Conservation (phyloP, 176 grass and related monocot genomes). For the Tuctoria greenei region DNA sequence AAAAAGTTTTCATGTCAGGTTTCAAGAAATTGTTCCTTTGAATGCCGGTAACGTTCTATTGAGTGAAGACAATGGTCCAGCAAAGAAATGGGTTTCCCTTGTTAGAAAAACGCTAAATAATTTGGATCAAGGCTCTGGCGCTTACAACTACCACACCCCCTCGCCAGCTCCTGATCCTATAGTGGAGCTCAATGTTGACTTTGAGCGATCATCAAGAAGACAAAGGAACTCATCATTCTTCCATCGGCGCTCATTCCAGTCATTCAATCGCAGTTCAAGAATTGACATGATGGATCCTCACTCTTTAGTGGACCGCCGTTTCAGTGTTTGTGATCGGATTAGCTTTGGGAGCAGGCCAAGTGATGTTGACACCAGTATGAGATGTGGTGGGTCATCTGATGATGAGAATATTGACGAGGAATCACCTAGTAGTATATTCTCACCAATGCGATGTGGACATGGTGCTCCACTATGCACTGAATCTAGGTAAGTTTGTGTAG, state of each 20-base stretch:
- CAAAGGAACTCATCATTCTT: conserved; percentile 66
- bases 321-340: conserved; percentile 83
- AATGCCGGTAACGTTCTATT: conserved; percentile 88
- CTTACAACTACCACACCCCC: conserved; percentile 61
- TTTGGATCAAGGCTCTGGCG: conserved; percentile 48
- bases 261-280: conserved; percentile 61
- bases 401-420: conserved; percentile 89
- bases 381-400: conserved; percentile 77
- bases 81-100: conserved; percentile 83
- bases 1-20: conserved; percentile 39
- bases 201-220: conserved; percentile 62
- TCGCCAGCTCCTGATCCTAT: conserved; percentile 74
- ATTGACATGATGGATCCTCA: conserved; percentile 70
- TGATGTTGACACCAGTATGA: conserved; percentile 79
- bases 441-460: conserved; percentile 67
- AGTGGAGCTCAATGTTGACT: conserved; percentile 82
- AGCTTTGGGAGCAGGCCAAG: conserved; percentile 76
- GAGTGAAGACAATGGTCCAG: conserved; percentile 73
- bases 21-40: conserved; percentile 96
- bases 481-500: conserved; percentile 49
- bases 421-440: conserved; percentile 60
- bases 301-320: conserved; percentile 67
- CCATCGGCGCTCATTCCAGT: conserved; percentile 77
- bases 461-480: conserved; percentile 53
- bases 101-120: conserved; percentile 76